phyloP scores from a whole-genome alignment of 257 asterid genomes.

The Mentha longifolia region DNA sequence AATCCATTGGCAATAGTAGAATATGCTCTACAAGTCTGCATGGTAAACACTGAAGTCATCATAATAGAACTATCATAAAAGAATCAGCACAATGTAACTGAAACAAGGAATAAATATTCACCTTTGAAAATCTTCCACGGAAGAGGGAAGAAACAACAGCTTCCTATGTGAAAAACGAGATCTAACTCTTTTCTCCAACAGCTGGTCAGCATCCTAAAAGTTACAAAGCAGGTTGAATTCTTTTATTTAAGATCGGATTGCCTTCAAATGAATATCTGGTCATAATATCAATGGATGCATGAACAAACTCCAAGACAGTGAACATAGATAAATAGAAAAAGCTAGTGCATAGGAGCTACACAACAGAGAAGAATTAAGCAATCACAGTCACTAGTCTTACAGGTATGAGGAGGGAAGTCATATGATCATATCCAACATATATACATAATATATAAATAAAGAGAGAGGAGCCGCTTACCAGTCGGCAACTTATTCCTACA shows the following conservation, averaged over 20 bases:
- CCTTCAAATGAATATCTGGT: conserved; percentile 21
- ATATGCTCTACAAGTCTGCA: conserved; percentile 81
- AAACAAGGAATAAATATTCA: conserved; percentile 35
- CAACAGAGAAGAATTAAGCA: neutral
- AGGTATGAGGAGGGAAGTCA: conserved; percentile 6
- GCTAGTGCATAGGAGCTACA: conserved; percentile 13
- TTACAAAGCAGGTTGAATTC: conserved; percentile 29
- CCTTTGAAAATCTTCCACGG: conserved; percentile 65
- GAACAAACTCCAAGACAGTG: conserved; percentile 6
- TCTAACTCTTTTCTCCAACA: conserved; percentile 95
- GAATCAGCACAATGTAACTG: conserved; percentile 13
- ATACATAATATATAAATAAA: neutral
- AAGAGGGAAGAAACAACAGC: conserved; percentile 84
- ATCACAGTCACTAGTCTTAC: neutral
- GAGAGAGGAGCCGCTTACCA: conserved; percentile 57
- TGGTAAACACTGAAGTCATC: conserved; percentile 26
- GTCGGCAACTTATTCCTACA: conserved; percentile 88
- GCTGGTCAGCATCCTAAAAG: conserved; percentile 96
- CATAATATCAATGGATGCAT: conserved; percentile 19
- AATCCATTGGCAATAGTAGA: conserved; percentile 74
- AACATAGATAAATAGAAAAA: neutral
- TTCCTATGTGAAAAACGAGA: conserved; percentile 98
- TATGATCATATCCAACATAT: neutral
- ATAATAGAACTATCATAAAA: conserved; percentile 22
- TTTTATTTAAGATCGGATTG: conserved; percentile 23